Percentiles rank a stretch among this genome's conserved stretches.
Conservation (phyloP, 2,329 filamentous ascomycete genomes). For the Cephalotrichum gorgonifer region DNA sequence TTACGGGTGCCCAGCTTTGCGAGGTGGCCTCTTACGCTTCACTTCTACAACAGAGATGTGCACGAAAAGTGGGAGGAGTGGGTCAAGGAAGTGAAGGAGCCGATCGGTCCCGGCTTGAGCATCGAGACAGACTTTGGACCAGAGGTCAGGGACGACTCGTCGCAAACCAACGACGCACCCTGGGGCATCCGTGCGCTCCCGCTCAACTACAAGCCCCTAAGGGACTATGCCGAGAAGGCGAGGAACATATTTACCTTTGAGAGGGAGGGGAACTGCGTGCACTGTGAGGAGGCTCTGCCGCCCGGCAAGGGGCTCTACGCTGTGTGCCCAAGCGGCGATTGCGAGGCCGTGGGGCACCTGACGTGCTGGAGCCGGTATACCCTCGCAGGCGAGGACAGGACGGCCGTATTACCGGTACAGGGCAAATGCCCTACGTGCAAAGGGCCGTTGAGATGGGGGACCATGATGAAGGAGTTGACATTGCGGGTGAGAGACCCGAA, state of each 20-base stretch:
- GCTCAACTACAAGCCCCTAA: constrained; percentile 43
- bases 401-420: constrained; percentile 51
- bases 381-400: constrained; percentile 21
- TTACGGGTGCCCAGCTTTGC: constrained; percentile 70
- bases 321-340: constrained; percentile 42
- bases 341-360: constrained; percentile 48
- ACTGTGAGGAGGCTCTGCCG: constrained; percentile 36
- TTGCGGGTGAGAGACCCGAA: constrained; percentile 60
- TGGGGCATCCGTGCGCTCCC: constrained; percentile 44
- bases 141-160: not conserved
- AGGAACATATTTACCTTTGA: constrained; percentile 44
- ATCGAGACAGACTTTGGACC: constrained; percentile 45
- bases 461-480: constrained; percentile 75
- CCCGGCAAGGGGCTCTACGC: constrained; percentile 41
- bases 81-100: constrained; percentile 35
- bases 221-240: constrained; percentile 44
- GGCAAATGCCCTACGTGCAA: constrained; percentile 66
- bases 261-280: constrained; percentile 41
- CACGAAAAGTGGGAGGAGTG: constrained; percentile 57
- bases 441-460: constrained; percentile 54
- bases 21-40: constrained; percentile 71
- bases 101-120: constrained; percentile 35
- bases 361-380: constrained; percentile 48
- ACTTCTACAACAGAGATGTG: constrained; percentile 67
- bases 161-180: constrained; percentile 5